Percentiles rank a stretch among this genome's conserved stretches.
These are phyloP conservation scores for Syzygium jambos DNA, from an alignment of 345 rosid species.

Conservation along the genomic window DNA sequence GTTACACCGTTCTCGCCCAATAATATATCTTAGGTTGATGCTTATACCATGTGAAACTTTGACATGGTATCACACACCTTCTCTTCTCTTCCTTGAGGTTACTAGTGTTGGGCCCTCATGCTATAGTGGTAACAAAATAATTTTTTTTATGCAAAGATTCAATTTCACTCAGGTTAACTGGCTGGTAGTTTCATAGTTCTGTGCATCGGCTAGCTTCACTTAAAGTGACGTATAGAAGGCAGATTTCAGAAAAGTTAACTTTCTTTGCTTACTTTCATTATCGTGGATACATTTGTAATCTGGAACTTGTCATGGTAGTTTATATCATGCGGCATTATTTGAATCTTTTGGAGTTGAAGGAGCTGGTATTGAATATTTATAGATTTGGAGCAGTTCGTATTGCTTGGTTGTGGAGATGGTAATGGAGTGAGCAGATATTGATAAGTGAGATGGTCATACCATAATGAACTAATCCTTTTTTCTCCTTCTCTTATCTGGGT, in stretches of 20 bases:
- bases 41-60: background rate
- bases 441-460: background rate
- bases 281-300: background rate
- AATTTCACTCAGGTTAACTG: background rate
- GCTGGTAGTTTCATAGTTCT: background rate
- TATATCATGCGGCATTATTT: background rate
- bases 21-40: background rate
- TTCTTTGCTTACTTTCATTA: background rate
- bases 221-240: background rate
- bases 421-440: background rate
- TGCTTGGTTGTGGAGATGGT: background rate
- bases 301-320: background rate
- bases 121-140: background rate
- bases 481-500: background rate
- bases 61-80: background rate
- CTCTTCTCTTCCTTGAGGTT: background rate
- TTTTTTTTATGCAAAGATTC: background rate
- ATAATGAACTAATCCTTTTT: background rate
- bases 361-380: background rate
- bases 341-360: background rate
- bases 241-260: background rate
- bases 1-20: background rate
- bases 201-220: background rate
- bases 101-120: background rate
- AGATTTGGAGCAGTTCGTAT: background rate